These are phyloP conservation scores for Allodekkera sacchari DNA, from an alignment of 805 yeast genomes.

Conservation along the genomic window DNA sequence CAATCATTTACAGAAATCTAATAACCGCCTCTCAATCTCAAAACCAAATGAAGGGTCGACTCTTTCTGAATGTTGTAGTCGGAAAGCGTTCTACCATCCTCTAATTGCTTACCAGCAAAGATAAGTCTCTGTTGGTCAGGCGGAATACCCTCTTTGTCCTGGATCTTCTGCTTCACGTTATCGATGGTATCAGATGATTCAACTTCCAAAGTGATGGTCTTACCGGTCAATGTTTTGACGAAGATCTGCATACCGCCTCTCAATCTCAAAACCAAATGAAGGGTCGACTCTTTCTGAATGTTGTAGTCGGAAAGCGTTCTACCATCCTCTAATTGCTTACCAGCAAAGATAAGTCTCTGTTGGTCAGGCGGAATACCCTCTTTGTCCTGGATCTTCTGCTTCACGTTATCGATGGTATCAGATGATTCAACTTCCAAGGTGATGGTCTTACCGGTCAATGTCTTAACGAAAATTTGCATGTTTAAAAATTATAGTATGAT, in stretches of 20 bases:
- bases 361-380: constrained; percentile 40
- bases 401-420: constrained; percentile 93
- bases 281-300: constrained; percentile 43
- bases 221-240: constrained; percentile 53
- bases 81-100: constrained; percentile 91
- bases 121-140: constrained; percentile 96
- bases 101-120: constrained; percentile 96
- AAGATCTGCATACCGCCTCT: constrained; percentile 76
- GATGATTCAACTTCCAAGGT: constrained; percentile 44
- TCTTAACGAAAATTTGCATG: constrained; percentile 52
- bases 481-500: constrained; percentile 37
- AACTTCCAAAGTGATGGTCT: constrained; percentile 81
- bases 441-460: constrained; percentile 30
- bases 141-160: constrained; percentile 96
- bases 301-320: constrained; percentile 89
- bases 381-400: constrained; percentile 35
- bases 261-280: constrained; percentile 77
- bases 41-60: constrained; percentile 90
- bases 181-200: constrained; percentile 97
- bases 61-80: constrained; percentile 99
- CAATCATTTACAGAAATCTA: constrained; percentile 31
- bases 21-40: constrained; percentile 95
- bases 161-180: constrained; percentile 93
- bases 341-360: constrained; percentile 37
- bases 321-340: constrained; percentile 52